Conservation (phyloP, 2,329 filamentous ascomycete genomes). For the Xylariomycetidae sp. region DNA sequence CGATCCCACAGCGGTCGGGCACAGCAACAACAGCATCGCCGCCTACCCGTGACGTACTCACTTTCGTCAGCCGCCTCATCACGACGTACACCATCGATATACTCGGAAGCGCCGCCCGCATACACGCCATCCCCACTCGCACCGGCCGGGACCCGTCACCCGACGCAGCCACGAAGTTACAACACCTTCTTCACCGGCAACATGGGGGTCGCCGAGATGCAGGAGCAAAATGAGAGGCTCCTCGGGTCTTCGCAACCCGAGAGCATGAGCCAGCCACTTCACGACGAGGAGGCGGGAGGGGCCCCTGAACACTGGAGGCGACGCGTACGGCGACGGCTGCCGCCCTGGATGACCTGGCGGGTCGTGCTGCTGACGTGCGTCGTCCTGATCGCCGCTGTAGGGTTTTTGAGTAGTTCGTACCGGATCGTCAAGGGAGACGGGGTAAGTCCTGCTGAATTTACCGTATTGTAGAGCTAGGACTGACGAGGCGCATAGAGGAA, state of each 20-base stretch:
- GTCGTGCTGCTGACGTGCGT: slow-evolving; percentile 21
- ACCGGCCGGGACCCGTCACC: slow-evolving; percentile 7
- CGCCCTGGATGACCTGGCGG: slow-evolving; percentile 25
- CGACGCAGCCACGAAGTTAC: slow-evolving; percentile 29
- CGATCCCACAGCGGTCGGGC: slow-evolving; percentile 3
- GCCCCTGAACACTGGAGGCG: slow-evolving; percentile 16
- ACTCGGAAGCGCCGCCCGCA: slow-evolving; percentile 41
- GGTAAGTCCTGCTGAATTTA: slow-evolving; percentile 12
- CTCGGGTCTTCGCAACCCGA: slow-evolving; percentile 34
- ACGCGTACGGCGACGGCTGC: slow-evolving; percentile 21
- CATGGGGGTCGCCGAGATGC: slow-evolving; percentile 37
- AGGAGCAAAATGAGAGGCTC: slow-evolving; percentile 37
- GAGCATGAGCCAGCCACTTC: slow-evolving; percentile 36
- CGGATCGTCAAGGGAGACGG: slow-evolving; percentile 18
- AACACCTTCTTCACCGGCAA: slow-evolving; percentile 34
- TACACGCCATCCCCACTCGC: slow-evolving; percentile 37
- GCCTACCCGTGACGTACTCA: slow-evolving; percentile 14
- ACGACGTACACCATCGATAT: slow-evolving; percentile 23
- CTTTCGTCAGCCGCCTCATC: slow-evolving; percentile 21
- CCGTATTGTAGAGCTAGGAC: neutral
- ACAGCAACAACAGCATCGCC: slow-evolving; percentile 10
- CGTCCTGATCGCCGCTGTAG: slow-evolving; percentile 24
- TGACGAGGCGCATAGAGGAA: slow-evolving; percentile 11
- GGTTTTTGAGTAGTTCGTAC: slow-evolving; percentile 25
- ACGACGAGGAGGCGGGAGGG: slow-evolving; percentile 19